Base-by-base conservation (phyloP, 495 filamentous ascomycete genomes). In the Hypoxylon cercidicola region DNA sequence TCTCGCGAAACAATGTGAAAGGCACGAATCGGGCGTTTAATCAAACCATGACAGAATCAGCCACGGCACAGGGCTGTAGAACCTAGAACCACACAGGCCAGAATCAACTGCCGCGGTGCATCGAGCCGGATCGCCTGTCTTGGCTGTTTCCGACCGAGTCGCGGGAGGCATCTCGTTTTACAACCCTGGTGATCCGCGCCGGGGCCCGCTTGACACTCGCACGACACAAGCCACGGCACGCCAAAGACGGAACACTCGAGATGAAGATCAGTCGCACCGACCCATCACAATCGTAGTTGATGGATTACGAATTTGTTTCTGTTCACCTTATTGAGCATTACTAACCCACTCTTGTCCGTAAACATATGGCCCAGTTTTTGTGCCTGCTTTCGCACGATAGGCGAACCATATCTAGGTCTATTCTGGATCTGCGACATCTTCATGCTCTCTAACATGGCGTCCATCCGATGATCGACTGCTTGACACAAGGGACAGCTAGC, bases 141-240 rank as follows among this genome's bases (percentile, higher is more conserved):
- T 52, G 58, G 47, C 53, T 12, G 64, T 67, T 67, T 67, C 58
- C 58, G 53, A 67, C 64, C 21, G 20, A 44, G 46, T 61, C 37
- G 47, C 50, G 52, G 48, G 19, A 40, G 53, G 50, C 11, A 49
- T 41, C 2, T 6, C 49, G 64, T 67, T 67, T 67, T 60, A 67
- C 19, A 47, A 54, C 43, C 64, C 64, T 54, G 39, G 46, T 21
- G 46, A 66, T 61, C 52, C 34, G 46, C 56, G 46, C n/a, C 32
- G 16, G 18, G 40, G 46, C 13, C 39, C n/a, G 13, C 34, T 13
- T 16, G 39, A 41, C 39, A 41, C 4, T 16, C 13, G 13, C 34
- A 9, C 10, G 13, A n/a, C 13, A 37, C n/a, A 19, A 45, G 20
- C 20, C 43, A 45, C 21, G 18, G 55, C 44, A 21, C 12, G 16